Base-by-base conservation (phyloP, 2,329 filamentous ascomycete genomes). In the Xylariales sp. region DNA sequence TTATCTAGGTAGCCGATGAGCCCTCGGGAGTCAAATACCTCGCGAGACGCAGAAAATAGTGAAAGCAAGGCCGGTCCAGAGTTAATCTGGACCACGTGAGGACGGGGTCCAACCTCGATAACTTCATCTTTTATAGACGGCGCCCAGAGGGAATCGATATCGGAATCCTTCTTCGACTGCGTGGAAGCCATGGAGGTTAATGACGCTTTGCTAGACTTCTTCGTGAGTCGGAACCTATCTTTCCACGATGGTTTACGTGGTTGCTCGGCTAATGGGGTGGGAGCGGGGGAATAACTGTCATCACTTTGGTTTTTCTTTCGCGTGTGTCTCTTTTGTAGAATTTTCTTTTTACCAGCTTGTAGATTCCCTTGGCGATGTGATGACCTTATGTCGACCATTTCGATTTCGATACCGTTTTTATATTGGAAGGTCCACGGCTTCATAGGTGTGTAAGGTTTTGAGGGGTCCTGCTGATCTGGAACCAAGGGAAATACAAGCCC, bases 161-260 rank as follows among this genome's bases (percentile, higher is more conserved):
- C 73, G 7, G 48, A 36, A 34, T 71, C 64, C 39, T 45, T 82
- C 78, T 66, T 80, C 74, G 64, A 78, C 80, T 49, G 82, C 81
- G 82, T 82, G 83, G 74, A 77, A 76, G 71, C 83, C 82, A 81
- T 82, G 83, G 75, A 77, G 77, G 70, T 83, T 82, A 70, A 80
- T 78, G 53, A 81, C 77, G 52, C 81, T 81, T 18, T 81, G 81
- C 56, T 64, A 28, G 64, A 48, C 30, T 71, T 69, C 41, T 28
- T 67, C 23, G 52, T 57, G 9, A 71, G 64, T 36, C 64, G 50
- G 45, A 71, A 67, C 3, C 68, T 62, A 39, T 69, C 61, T 34
- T 60, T 62, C 68, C 65, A 70, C 7, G 65, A 66, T 18, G 58
- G 57, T 56, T 64, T 62, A 14, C 60, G 64, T 4, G 39, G 18